Evolutionary conservation across 2,329 filamentous ascomycete species (phyloP), one percentile per base, ranked within the genome.

Genomic region (Aspergillus ibericus): DNA sequence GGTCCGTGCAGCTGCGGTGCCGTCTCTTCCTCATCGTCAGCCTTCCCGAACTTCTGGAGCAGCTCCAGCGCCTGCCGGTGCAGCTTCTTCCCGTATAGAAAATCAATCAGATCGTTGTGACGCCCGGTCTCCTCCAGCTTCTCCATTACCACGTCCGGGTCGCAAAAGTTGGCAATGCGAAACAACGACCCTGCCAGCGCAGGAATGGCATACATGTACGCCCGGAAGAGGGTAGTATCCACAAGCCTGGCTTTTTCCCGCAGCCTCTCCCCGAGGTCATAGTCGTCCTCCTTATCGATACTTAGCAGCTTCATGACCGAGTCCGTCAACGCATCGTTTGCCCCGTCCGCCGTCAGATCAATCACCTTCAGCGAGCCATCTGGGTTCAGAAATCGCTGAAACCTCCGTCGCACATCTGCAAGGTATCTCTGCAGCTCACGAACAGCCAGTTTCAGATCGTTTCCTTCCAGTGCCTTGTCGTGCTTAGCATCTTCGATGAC

Each of bases 81-180:
- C 40, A 98, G 83, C 73, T 89, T 93, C 78, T 99, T 99, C 63
- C 95, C 95, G 68, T 96, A 92, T 66, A 98, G 88, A 72, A 99
- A 99, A 73, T 98, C 93, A n/a, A 99, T 92, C 1, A 99, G 81
- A 76, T 98, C 93, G 53, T 89, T 93, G 75, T 96, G 97, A 32
- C 93, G 87, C 58, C 90, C 90, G 40, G 88, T 91, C 72, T 96
- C 91, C 59, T 96, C 87, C 4, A 99, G 80, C 68, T 92, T 92
- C 74, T 96, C 91, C 71, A 96, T 95, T 20, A 99, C 93, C 2
- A 98, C 95, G 29, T 91, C 89, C 0, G 95, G 93, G 68, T 99
- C 93, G 74, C 95, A 98, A 72, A 97, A 98, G 73, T 99, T 99
- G 70, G 93, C 89, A 53, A 98, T 91, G 22, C 95, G 92, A 78